phyloP scores from a whole-genome alignment of 495 filamentous ascomycete species.

The Neurospora sp. region DNA sequence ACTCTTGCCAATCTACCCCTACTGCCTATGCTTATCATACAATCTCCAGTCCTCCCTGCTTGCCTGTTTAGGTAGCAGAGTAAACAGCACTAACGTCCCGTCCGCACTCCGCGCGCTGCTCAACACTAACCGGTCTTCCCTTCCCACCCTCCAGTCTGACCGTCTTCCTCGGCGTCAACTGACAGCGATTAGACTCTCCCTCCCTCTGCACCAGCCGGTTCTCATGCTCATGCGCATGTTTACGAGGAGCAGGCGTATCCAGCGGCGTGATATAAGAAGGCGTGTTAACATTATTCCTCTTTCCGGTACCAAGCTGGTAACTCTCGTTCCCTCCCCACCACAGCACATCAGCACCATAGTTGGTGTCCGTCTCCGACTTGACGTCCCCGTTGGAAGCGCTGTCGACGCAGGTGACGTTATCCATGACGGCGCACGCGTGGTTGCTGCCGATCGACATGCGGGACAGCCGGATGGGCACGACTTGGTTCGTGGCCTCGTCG shows the following conservation, averaged over 20 bases:
- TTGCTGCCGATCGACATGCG: slow-evolving; percentile 59
- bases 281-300: slow-evolving; percentile 61
- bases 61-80: slow-evolving; percentile 28
- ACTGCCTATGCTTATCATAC: background rate
- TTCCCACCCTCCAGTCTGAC: slow-evolving; percentile 54
- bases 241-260: slow-evolving; percentile 28
- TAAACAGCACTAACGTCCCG: slow-evolving; percentile 78
- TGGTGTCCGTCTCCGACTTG: slow-evolving; percentile 52
- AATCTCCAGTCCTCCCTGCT: background rate
- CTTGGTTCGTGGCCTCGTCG: slow-evolving; percentile 55
- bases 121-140: slow-evolving; percentile 59
- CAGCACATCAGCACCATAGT: slow-evolving; percentile 76
- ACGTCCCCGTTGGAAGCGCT: slow-evolving; percentile 25
- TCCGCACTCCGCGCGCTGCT: slow-evolving; percentile 86
- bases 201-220: slow-evolving; percentile 38
- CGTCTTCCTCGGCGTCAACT: slow-evolving; percentile 70
- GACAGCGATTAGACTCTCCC: slow-evolving; percentile 64
- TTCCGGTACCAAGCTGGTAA: slow-evolving; percentile 88
- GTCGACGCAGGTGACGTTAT: slow-evolving; percentile 59
- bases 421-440: slow-evolving; percentile 71
- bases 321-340: slow-evolving; percentile 94
- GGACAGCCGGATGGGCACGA: slow-evolving; percentile 68
- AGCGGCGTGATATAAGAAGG: slow-evolving; percentile 75
- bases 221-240: slow-evolving; percentile 17
- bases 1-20: too few species aligned